phyloP scores from a whole-genome alignment of 108 stramenopile genomes.

The Phaeodactylum tricornutum region DNA sequence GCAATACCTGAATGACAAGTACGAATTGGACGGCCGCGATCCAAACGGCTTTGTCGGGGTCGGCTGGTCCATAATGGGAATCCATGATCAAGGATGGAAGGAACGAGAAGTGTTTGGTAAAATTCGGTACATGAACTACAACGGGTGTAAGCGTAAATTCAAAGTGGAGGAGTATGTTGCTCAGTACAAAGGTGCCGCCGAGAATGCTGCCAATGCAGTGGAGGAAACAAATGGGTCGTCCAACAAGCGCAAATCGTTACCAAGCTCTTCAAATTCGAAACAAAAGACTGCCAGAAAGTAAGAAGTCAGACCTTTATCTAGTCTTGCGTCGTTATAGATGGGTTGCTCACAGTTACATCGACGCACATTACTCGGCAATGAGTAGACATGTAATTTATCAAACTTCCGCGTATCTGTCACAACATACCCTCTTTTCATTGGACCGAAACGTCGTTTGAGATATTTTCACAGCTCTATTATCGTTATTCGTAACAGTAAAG shows the following conservation, averaged over 20 bases:
- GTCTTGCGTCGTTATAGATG: no score
- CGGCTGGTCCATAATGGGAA: constrained; percentile 94
- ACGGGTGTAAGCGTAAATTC: constrained; percentile 93
- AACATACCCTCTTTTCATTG: no score
- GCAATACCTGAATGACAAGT: constrained; percentile 95
- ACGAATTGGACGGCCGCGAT: constrained; percentile 92
- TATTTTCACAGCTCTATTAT: no score
- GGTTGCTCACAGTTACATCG: no score
- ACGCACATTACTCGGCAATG: no score
- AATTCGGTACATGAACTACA: constrained; percentile 96
- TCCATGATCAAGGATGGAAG: constrained; percentile 89
- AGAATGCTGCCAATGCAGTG: constrained; percentile 47
- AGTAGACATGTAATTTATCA: no score
- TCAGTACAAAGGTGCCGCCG: constrained; percentile 53
- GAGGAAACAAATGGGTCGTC: background rate
- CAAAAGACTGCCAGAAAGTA: no score
- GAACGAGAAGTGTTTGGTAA: constrained; percentile 95
- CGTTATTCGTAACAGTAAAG: no score
- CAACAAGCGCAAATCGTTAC: background rate
- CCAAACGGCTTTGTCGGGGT: constrained; percentile 98
- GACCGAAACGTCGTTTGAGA: no score
- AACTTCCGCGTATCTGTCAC: no score
- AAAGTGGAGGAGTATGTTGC: constrained; percentile 77
- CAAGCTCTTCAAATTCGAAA: no score
- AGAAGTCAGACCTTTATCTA: no score